These are phyloP conservation scores for Heritiera fomes DNA, from an alignment of 345 rosid species.

Conservation along the genomic window DNA sequence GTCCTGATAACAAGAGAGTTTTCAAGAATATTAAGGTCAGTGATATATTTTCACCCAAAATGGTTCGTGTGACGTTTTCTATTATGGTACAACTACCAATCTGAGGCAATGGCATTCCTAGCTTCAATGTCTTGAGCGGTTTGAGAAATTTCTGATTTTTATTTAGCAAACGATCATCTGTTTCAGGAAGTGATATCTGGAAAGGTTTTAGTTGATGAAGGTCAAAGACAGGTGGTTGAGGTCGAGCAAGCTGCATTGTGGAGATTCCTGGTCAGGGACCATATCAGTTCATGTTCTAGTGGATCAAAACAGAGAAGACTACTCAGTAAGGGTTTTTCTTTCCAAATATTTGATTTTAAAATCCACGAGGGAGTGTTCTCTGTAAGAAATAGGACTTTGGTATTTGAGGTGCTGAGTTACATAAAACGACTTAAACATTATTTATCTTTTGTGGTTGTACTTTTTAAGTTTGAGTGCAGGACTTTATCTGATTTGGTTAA, in stretches of 20 bases:
- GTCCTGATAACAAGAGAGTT: constrained; percentile 89
- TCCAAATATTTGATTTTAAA: background rate
- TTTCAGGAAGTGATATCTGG: constrained; percentile 78
- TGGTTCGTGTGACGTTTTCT: background rate
- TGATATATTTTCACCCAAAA: background rate
- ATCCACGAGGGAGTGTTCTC: background rate
- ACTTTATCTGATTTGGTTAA: background rate
- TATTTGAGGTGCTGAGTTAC: constrained; percentile 3
- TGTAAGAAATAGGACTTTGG: background rate
- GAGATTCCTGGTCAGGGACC: constrained; percentile 95
- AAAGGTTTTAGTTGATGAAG: constrained; percentile 72
- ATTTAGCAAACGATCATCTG: background rate
- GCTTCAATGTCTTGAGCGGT: background rate
- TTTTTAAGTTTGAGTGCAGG: too few species aligned
- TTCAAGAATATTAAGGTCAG: constrained; percentile 89
- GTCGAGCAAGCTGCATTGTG: constrained; percentile 87
- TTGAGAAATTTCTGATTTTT: background rate
- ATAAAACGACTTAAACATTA: background rate
- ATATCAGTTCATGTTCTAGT: constrained; percentile 84
- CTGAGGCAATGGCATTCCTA: background rate
- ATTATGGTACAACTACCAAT: background rate
- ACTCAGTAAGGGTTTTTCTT: constrained; percentile 49
- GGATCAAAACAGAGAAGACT: constrained; percentile 76
- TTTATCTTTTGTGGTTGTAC: too few species aligned
- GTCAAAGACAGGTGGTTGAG: constrained; percentile 81